Evolutionary conservation across 257 asterid species (phyloP), one percentile per base, ranked within the genome.

Genomic region (Ehretia macrophylla): DNA sequence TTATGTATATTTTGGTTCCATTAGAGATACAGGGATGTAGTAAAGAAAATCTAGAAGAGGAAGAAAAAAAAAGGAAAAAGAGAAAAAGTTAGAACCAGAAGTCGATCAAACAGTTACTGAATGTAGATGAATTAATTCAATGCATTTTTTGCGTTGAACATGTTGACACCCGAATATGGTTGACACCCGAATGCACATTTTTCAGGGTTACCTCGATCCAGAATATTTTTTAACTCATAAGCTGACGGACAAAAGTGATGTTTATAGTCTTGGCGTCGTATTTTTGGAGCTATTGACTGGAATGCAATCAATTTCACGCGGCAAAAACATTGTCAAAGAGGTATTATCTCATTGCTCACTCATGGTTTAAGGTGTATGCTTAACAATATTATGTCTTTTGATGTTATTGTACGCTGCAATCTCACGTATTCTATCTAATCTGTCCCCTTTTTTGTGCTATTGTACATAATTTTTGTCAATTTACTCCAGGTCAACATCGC

Each of bases 291-390:
- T 89, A 52, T 69, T 93, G 68, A 89, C 97, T 0, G 99, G 92
- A 64, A 83, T 79, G 97, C 97, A 85, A 49, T 97, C 99, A 1
- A 93, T 93, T 68, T 80, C 91, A 23, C 99, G 82, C 17, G 99
- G 99, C 68, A 93, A 93, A 77, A 93, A 93, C 81, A 89, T 93
- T 59, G 99, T 93, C 49, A 83, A 97, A 35, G 99, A 89, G 99
- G 99, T 93, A 81, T 16, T 14, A 8, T 37, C 38, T 63, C 35
- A 35, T 65, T 38, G 11, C 67, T 12, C 35, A 9, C 11, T 21
- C 35, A 27, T 27, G 6, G 35, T 27, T 27, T 6, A 27, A 3
- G 35, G 35, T 27, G 35, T 6, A 27, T 3, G 6, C 35, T 27
- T 27, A 27, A 27, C 35, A 27, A 6, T 6, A 6, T 6, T 27